These are phyloP conservation scores for Ceratobasidium sp. DNA, from an alignment of 1,284 basidiomycete genomes.

Conservation along the genomic window DNA sequence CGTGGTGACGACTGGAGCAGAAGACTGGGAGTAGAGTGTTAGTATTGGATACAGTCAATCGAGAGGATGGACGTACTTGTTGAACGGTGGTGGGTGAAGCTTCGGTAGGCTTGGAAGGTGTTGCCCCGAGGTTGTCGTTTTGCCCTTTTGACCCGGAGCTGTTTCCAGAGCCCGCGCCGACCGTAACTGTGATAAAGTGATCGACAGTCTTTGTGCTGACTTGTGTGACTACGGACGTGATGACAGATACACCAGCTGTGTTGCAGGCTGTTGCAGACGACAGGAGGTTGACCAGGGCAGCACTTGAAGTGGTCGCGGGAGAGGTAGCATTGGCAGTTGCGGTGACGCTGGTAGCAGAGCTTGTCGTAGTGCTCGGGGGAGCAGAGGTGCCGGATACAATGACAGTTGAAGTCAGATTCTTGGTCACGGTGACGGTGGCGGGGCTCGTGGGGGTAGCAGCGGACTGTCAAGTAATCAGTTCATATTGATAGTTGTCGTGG, in stretches of 20 bases:
- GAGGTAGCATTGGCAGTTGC: slow-evolving; percentile 5
- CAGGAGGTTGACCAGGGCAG: not conserved
- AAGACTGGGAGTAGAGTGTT: not conserved
- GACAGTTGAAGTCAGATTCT: slow-evolving; percentile 31
- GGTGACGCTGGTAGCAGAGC: not conserved
- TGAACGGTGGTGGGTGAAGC: not conserved
- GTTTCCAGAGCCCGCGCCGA: slow-evolving; percentile 3
- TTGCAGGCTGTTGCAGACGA: slow-evolving; percentile 25
- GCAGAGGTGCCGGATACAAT: not conserved
- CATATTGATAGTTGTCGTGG: not conserved
- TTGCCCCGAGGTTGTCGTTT: slow-evolving; percentile 19
- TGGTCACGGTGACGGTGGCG: slow-evolving; percentile 29
- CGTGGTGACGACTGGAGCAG: slow-evolving; percentile 19
- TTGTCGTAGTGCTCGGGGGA: not conserved
- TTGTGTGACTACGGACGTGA: slow-evolving; percentile 37
- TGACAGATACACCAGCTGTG: slow-evolving; percentile 17
- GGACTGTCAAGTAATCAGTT: slow-evolving; percentile 1
- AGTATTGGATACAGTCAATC: not conserved
- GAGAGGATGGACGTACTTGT: not conserved
- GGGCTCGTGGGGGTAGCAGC: slow-evolving; percentile 19
- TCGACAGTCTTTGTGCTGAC: slow-evolving; percentile 39
- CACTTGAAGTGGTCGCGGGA: not conserved
- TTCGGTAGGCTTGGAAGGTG: slow-evolving; percentile 15
- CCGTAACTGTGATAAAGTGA: slow-evolving; percentile 37
- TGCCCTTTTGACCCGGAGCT: slow-evolving; percentile 31